Conservation (phyloP, 345 rosid species). For the Punica granatum region DNA sequence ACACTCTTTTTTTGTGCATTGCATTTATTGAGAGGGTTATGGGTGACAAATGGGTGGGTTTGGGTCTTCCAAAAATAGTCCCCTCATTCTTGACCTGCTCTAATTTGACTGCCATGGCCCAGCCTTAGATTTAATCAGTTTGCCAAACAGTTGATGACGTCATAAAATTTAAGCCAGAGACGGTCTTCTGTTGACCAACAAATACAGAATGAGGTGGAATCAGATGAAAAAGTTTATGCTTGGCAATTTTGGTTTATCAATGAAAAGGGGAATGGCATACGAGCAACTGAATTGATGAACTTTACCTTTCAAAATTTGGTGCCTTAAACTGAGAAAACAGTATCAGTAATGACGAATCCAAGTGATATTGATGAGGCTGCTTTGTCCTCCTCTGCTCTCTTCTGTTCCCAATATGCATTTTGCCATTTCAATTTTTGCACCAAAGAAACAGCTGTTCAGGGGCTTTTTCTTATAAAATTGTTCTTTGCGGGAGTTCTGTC, state of each 20-base stretch:
- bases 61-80: neutral
- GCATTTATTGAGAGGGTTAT: neutral
- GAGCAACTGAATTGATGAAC: neutral
- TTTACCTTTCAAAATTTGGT: neutral
- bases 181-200: neutral
- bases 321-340: neutral
- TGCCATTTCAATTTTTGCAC: neutral
- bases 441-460: neutral
- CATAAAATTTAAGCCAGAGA: neutral
- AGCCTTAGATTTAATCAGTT: neutral
- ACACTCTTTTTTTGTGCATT: neutral
- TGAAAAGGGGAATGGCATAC: neutral
- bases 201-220: neutral
- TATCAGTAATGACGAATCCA: neutral
- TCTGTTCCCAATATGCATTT: too few relatives aligned
- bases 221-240: neutral
- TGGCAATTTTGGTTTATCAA: neutral
- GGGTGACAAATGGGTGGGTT: neutral
- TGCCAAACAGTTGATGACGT: neutral
- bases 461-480: neutral
- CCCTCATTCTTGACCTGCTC: neutral
- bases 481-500: neutral
- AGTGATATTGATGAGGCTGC: neutral
- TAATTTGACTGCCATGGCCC: neutral
- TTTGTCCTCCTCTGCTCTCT: neutral